Evolutionary conservation across 345 rosid species (phyloP).

Genomic region (Lepidium africanum): DNA sequence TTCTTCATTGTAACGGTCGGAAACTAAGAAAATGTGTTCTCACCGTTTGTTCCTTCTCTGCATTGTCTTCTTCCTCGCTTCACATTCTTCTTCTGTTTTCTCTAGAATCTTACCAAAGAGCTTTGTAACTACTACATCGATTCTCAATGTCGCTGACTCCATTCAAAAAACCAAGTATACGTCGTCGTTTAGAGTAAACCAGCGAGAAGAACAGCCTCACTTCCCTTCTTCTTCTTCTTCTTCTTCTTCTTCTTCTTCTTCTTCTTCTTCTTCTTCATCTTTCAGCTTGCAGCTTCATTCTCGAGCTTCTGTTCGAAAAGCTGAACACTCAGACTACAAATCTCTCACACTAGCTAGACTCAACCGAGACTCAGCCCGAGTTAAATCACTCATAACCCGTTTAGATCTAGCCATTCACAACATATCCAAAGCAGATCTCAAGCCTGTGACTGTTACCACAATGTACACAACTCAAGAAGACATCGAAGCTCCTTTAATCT

Average conservation of each 20-base stretch:
- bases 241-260: constrained; percentile 12
- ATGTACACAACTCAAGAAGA: constrained; percentile 17
- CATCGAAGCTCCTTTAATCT: constrained; percentile 51
- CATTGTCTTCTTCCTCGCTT: constrained; percentile 21
- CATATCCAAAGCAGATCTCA: constrained; percentile 42
- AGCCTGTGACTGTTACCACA: constrained; percentile 31
- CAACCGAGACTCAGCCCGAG: constrained; percentile 66
- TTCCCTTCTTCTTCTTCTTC: not conserved
- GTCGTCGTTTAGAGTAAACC: constrained; percentile 20
- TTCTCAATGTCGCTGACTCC: constrained; percentile 41
- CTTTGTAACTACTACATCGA: constrained; percentile 17
- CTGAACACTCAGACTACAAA: constrained; percentile 45
- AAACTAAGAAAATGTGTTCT: constrained; percentile 17
- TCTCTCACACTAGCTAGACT: constrained; percentile 58
- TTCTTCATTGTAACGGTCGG: constrained; percentile 18
- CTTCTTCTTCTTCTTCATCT: constrained; percentile 8
- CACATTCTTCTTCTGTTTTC: constrained; percentile 8
- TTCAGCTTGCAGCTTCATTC: constrained; percentile 46
- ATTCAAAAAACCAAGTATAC: constrained; percentile 24
- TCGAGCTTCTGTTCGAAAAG: constrained; percentile 34
- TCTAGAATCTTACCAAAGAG: constrained; percentile 26
- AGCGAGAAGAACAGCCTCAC: constrained; percentile 18
- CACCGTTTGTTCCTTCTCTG: constrained; percentile 2
- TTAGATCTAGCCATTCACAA: constrained; percentile 43
- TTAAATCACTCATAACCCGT: constrained; percentile 42